Base-by-base conservation (phyloP, 345 rosid species). In the Eutrema yunnanense region DNA sequence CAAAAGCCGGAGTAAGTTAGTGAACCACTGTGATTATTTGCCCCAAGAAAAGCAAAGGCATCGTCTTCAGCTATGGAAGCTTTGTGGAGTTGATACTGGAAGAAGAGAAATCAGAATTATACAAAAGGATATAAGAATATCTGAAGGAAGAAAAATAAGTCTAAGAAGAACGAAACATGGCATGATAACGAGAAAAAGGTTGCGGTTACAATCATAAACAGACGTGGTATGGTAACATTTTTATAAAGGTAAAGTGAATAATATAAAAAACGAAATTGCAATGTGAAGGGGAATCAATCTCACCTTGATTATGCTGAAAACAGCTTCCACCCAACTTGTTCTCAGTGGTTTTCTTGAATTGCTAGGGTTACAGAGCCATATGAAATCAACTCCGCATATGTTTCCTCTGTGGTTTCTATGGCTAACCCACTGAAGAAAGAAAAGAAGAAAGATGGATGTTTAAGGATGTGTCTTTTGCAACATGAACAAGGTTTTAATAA, bases 321-420 rank as follows among this genome's bases (percentile, higher is more conserved):
- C 86, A 72, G 89, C 89, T 83, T 86, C 89, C 43, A 81, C 82
- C 91, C 96, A 87, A 61, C 92, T 86, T 55, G 80, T 78, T 77
- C 85, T 82, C 65, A 90, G 76, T 47, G 84, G 76, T 73, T 87
- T 87, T 55, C 74, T 81, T 36, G 85, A 78, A 61, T 78, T 67
- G 22, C 61, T 73, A 65, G 96, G 88, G 79, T 90, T 90, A 13
- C 90, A 85, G 62, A 95, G 96, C 97, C 93, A 95, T 78, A 95
- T 92, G 73, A 95, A 95, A 82, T 95, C 97, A 48, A 95, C 99
- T 43, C 99, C 99, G 50, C 99, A 95, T 73, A 92, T 92, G 81
- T 90, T 87, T 30, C 99, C 99, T 67, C 99, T 87, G 71, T 90
- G 97, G 80, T 95, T 95, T 71, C 86, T 84, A 78, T 95, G 99